Percentiles rank a stretch among this genome's conserved stretches.
Conservation (phyloP, 1,139 yeast species). For the Suhomyces anneliseae region DNA sequence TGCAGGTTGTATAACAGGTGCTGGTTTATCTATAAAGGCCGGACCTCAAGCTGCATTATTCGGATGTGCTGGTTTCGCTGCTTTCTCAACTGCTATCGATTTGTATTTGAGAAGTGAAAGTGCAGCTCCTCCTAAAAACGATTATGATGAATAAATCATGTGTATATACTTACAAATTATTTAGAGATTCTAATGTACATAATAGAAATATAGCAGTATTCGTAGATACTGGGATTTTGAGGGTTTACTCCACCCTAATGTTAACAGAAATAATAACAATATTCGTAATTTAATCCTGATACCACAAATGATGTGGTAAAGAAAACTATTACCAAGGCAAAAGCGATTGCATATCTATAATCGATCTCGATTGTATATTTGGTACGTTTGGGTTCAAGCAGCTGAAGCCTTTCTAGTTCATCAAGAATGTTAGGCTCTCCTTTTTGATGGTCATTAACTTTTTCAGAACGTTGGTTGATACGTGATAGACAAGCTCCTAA, state of each 20-base stretch:
- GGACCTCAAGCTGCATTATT: constrained; percentile 92
- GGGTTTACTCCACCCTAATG: not conserved
- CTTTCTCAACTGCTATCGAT: constrained; percentile 92
- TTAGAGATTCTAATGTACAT: constrained; percentile 11
- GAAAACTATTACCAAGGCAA: constrained; percentile 11
- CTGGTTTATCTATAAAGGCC: constrained; percentile 83
- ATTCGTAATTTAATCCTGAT: constrained; percentile 34
- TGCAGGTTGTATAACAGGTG: constrained; percentile 96
- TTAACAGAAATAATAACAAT: constrained; percentile 40
- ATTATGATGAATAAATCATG: constrained; percentile 67
- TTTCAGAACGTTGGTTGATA: not conserved
- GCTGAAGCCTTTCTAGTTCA: constrained; percentile 11
- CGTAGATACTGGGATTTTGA: not conserved
- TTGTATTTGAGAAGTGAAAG: constrained; percentile 85
- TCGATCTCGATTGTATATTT: constrained; percentile 1
- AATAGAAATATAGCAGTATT: not conserved
- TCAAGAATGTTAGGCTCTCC: constrained; percentile 5
- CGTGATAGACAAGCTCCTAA: constrained; percentile 1
- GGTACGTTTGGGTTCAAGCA: not conserved
- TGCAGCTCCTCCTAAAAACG: constrained; percentile 82
- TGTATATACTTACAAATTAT: constrained; percentile 12
- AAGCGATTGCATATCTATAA: not conserved
- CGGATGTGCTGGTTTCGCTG: constrained; percentile 98
- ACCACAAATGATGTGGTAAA: constrained; percentile 24
- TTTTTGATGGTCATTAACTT: not conserved